phyloP scores from a whole-genome alignment of 73 alveolate genomes.

The Urostyla sp. region DNA sequence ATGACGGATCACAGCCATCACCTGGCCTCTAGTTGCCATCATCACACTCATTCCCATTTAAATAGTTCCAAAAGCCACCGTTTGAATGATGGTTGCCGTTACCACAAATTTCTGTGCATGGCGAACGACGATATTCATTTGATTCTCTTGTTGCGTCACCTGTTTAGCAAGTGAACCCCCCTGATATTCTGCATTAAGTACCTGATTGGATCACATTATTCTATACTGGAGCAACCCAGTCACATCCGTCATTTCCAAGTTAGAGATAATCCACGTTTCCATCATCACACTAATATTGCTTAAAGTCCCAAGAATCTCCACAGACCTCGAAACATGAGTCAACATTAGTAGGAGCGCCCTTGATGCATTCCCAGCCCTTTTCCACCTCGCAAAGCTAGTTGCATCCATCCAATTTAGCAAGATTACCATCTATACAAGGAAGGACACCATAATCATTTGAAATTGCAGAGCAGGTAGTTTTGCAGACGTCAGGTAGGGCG shows the following conservation, averaged over 20 bases:
- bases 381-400: conserved; percentile 39
- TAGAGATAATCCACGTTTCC: conserved; percentile 57
- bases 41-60: conserved; percentile 34
- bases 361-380: conserved; percentile 67
- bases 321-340: conserved; percentile 69
- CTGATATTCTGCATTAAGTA: no score
- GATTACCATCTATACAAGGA: conserved; percentile 29
- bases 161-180: no score
- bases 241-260: no score
- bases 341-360: conserved; percentile 48
- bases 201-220: no score
- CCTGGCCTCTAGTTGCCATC: conserved; percentile 49
- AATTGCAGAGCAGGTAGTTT: neutral
- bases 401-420: conserved; percentile 35
- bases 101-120: conserved; percentile 53
- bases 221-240: no score
- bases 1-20: conserved; percentile 38
- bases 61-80: conserved; percentile 28
- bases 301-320: conserved; percentile 62
- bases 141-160: no score
- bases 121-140: no score
- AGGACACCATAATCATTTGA: conserved; percentile 14
- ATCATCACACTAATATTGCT: conserved; percentile 67
- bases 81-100: conserved; percentile 18
- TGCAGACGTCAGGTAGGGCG: conserved; percentile 49